Base-by-base conservation (phyloP, 2,329 filamentous ascomycete species). In the Nemania sp. region DNA sequence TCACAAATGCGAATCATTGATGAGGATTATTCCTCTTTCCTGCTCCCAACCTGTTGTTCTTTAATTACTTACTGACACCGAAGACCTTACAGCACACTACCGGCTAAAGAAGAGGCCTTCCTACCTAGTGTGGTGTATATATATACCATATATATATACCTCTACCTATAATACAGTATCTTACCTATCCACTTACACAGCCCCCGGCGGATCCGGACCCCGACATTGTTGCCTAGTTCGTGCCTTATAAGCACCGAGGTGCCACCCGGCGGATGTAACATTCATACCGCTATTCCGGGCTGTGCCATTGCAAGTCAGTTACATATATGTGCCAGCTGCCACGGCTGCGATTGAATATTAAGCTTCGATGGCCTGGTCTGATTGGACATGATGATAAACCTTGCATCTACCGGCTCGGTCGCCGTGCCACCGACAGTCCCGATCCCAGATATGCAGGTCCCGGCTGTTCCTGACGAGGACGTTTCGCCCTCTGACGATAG, bases 401-500 rank as follows among this genome's bases (percentile, higher is more conserved):
- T 42, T 17, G 46, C 56, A 42, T 50, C 58, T 21, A 20, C 35
- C 12, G 54, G 18, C 57, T 34, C 40, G 29, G 49, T 17, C 13
- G 29, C 52, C 18, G 63, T 50, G 47, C 45, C 62, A 55, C 62
- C 63, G 56, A 54, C 60, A 15, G 54, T 42, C 46, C 60, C 54
- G 46, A 57, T 46, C 48, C 21, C 21, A 54, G 64, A 66, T n/a
- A 62, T 65, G 49, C 67, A 64, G 52, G 64, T 49, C 15, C 51
- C 64, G 34, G 50, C 58, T 46, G 43, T 68, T 40, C 62, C 62
- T 17, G 67, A 67, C 18, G 69, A 67, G 35, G 71, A 72, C 29
- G 57, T 49, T 13, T 67, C 66, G 5, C 67, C 68, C 34, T 68
- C 67, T 2, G 68, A 62, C 39, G 65, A 69, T 18, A 72, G 75